Base-by-base conservation (phyloP, 2,329 filamentous ascomycete genomes). In the Sporothrix dimorphospora region DNA sequence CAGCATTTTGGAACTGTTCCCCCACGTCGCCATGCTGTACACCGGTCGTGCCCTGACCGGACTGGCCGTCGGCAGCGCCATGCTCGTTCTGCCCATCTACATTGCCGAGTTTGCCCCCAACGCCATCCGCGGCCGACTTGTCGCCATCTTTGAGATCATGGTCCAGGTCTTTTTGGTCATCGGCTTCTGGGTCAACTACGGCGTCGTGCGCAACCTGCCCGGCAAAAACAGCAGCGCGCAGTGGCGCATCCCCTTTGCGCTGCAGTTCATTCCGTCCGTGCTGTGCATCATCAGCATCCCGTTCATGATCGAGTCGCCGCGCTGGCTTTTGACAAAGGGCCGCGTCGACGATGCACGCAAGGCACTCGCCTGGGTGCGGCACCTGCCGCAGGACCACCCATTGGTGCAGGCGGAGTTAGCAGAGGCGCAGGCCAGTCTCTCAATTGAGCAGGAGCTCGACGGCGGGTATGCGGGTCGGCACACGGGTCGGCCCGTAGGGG, bases 91-190 rank as follows among this genome's bases (percentile, higher is more conserved):
- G 2, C 89, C 89, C 3, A 85, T 88, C 45, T 91, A 91, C 77
- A 88, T 90, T 72, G 86, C 88, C 11, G 89, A 91, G 77, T 85
- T 87, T 70, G 88, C 89, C 0, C 83, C 88, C 75, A 84, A 88
- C 0, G 85, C 85, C 1, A 88, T 85, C 70, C 84, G 89, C 76
- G 88, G 88, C 75, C 81, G 88, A 34, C 83, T 89, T 3, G 87
- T 87, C 7, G 87, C 87, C 16, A 78, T 87, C 38, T 87, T 83
- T 75, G 82, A 84, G 73, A 80, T 88, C 9, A 83, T 85, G 0
- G 87, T 88, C 73, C 87, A 89, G 74, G 83, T 86, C 6, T 87
- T 87, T 1, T 79, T 80, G 0, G 74, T 83, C 6, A 79, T 89
- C 4, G 87, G 87, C 14, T 89, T 89, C 77, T 84, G 82, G 82